Conservation (phyloP, 495 filamentous ascomycete species). For the Xylaria flabelliformis region DNA sequence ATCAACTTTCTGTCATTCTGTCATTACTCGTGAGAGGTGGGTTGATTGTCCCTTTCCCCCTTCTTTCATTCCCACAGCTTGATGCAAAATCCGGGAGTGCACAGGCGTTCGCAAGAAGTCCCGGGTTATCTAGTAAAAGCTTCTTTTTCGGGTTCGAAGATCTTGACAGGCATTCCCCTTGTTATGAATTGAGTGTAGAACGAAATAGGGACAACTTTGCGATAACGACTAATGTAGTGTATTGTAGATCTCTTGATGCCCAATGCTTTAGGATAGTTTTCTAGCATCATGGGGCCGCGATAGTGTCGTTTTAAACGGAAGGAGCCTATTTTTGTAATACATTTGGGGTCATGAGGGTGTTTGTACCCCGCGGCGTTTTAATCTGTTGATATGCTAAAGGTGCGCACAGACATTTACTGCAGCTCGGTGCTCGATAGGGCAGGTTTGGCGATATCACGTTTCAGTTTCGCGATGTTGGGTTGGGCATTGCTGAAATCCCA, state of each 20-base stretch:
- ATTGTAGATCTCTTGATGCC: constrained; percentile 6
- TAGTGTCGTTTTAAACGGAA: constrained; percentile 11
- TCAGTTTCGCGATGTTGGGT: constrained; percentile 6
- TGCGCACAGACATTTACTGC: not conserved
- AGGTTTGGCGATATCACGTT: constrained; percentile 9
- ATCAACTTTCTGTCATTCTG: not conserved
- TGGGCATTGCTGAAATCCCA: constrained; percentile 1
- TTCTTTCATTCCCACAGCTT: not conserved
- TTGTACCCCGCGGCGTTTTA: constrained; percentile 8
- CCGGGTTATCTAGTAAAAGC: not conserved
- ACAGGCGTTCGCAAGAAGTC: not conserved
- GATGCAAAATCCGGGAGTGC: not conserved
- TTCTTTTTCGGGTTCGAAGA: not conserved
- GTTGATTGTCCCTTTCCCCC: constrained; percentile 5
- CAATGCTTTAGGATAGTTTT: constrained; percentile 4
- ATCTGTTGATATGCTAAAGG: not conserved
- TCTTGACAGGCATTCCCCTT: not conserved
- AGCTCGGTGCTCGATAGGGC: constrained; percentile 2
- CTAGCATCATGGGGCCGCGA: not conserved
- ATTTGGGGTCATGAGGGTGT: not conserved
- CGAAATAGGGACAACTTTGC: not conserved
- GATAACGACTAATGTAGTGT: not conserved
- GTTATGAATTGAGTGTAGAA: not conserved
- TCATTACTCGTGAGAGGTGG: not conserved
- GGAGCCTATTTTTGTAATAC: constrained; percentile 10